Conservation (phyloP, 805 yeast genomes). For the Metschnikowia anglica region DNA sequence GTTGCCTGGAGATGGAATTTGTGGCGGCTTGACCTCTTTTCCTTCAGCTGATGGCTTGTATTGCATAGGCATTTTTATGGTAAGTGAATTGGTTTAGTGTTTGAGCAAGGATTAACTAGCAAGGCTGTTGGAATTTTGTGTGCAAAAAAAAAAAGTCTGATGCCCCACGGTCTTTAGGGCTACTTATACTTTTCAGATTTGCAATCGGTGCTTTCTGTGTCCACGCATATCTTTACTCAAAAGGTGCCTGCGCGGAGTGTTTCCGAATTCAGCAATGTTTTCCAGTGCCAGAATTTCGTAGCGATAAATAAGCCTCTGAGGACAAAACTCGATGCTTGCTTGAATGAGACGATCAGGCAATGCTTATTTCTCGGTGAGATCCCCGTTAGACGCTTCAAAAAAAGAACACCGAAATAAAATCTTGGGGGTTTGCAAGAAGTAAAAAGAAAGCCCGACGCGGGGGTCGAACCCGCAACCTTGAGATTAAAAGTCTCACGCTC, state of each 20-base stretch:
- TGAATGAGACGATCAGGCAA: too few species aligned
- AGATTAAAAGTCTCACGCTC: conserved; percentile 26
- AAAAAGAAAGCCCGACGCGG: conserved; percentile 23
- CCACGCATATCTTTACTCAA: conserved; percentile 10
- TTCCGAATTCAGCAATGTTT: conserved; percentile 4
- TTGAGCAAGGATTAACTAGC: conserved; percentile 5
- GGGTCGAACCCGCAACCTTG: conserved; percentile 28
- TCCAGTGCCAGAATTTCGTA: conserved; percentile 1
- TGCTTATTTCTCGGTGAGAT: too few species aligned
- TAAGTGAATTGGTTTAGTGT: not conserved
- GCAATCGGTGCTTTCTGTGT: conserved; percentile 6
- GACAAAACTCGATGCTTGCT: not conserved
- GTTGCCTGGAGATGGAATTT: conserved; percentile 62
- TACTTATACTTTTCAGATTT: conserved; percentile 5
- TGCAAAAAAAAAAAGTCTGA: not conserved
- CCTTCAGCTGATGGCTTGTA: conserved; percentile 55
- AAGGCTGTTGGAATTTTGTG: not conserved
- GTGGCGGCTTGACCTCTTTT: conserved; percentile 53
- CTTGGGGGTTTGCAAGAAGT: too few species aligned
- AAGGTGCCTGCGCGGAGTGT: conserved; percentile 2
- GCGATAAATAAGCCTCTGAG: conserved; percentile 2
- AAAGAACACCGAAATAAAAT: too few species aligned
- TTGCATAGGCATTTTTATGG: conserved; percentile 51
- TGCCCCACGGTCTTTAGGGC: not conserved
- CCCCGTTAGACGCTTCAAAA: too few species aligned